A percentile compares a stretch with the other conserved stretches of the same genome.
These are phyloP conservation scores for Postia placenta DNA, from an alignment of 768 basidiomycete species.

Conservation along the genomic window DNA sequence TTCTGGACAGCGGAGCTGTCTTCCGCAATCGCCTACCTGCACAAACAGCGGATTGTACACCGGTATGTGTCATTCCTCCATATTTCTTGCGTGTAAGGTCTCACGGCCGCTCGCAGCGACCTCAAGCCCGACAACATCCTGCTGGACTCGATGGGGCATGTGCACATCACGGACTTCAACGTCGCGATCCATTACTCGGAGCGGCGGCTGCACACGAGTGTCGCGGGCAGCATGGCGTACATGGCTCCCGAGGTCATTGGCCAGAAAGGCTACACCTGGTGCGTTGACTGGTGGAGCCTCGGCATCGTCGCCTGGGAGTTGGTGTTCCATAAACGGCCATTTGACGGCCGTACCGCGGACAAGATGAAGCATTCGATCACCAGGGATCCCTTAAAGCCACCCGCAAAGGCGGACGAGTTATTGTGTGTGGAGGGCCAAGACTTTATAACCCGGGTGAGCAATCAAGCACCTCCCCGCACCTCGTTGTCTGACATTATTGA, in stretches of 20 bases:
- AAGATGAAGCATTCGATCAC: slow-evolving; percentile 85
- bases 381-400: slow-evolving; percentile 73
- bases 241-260: slow-evolving; percentile 98
- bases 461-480: not conserved
- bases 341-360: slow-evolving; percentile 85
- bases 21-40: slow-evolving; percentile 82
- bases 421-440: slow-evolving; percentile 63
- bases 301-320: slow-evolving; percentile 89
- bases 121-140: slow-evolving; percentile 97
- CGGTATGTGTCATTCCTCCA: slow-evolving; percentile 49
- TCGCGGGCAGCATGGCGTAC: slow-evolving; percentile 98
- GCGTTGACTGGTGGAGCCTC: slow-evolving; percentile 94
- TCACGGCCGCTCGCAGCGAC: slow-evolving; percentile 48
- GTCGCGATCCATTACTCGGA: slow-evolving; percentile 98
- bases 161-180: slow-evolving; percentile 97
- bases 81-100: slow-evolving; percentile 9
- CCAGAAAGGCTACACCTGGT: slow-evolving; percentile 89
- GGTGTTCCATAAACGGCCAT: slow-evolving; percentile 77
- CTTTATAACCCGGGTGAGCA: slow-evolving; percentile 61
- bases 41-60: slow-evolving; percentile 89
- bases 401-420: slow-evolving; percentile 54
- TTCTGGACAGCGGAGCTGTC: slow-evolving; percentile 91
- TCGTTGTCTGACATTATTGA: not conserved
- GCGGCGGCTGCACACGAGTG: slow-evolving; percentile 79
- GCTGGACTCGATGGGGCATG: slow-evolving; percentile 89